phyloP scores from a whole-genome alignment of 306 rosid genomes.

The Carpinus viminea region DNA sequence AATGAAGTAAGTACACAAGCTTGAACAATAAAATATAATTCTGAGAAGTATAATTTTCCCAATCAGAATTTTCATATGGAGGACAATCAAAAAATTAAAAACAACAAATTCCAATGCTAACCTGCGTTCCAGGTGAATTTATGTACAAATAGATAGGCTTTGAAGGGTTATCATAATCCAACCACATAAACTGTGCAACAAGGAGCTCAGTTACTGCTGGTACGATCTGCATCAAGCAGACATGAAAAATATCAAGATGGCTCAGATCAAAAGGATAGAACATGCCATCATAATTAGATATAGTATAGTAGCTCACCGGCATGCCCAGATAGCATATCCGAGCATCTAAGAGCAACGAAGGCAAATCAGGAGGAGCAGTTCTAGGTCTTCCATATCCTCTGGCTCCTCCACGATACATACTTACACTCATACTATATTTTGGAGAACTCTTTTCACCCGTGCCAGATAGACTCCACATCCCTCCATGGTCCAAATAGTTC shows the following conservation, averaged over 20 bases:
- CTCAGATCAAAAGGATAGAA: not conserved
- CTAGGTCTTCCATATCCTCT: constrained; percentile 74
- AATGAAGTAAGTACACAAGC: constrained; percentile 5
- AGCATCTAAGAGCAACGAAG: constrained; percentile 89
- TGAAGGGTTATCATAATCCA: constrained; percentile 78
- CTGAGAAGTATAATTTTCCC: constrained; percentile 10
- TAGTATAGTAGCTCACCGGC: constrained; percentile 68
- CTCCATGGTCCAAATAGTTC: constrained; percentile 78
- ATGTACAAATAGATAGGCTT: constrained; percentile 90
- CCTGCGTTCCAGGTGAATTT: constrained; percentile 94
- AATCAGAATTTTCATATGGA: constrained; percentile 15
- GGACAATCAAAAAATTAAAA: constrained; percentile 6
- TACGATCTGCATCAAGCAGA: constrained; percentile 66
- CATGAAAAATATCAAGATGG: constrained; percentile 26
- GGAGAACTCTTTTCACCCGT: constrained; percentile 45
- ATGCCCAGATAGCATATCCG: constrained; percentile 83
- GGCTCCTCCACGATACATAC: constrained; percentile 86
- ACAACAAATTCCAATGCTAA: constrained; percentile 28
- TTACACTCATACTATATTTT: constrained; percentile 78
- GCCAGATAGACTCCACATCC: constrained; percentile 67
- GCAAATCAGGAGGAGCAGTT: constrained; percentile 92
- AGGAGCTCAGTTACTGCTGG: constrained; percentile 96
- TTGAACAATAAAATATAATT: not conserved
- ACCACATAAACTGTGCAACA: constrained; percentile 89
- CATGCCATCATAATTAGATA: constrained; percentile 17